These are phyloP conservation scores for Lignosus rhinocerotis DNA, from an alignment of 1,284 basidiomycete species.

Conservation along the genomic window DNA sequence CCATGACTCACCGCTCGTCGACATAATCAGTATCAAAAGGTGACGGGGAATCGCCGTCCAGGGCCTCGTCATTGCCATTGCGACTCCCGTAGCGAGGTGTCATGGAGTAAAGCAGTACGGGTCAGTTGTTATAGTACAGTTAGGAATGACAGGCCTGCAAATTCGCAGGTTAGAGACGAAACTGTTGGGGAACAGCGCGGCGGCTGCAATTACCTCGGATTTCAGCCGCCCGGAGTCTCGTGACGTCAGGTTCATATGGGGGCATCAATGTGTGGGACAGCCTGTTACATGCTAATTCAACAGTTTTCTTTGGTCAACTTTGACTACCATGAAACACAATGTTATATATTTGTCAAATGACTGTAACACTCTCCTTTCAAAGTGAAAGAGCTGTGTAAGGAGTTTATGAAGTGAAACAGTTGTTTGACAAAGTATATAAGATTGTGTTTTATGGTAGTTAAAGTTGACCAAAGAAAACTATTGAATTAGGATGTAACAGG, in stretches of 20 bases:
- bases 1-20: slow-evolving; percentile 61
- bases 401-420: no score
- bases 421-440: no score
- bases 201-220: neutral
- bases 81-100: slow-evolving; percentile 4
- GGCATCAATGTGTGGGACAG: no score
- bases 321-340: no score
- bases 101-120: slow-evolving; percentile 1
- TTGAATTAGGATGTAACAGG: no score
- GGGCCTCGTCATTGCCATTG: neutral
- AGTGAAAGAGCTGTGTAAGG: no score
- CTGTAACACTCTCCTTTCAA: no score
- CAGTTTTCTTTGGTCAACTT: no score
- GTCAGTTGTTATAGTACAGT: slow-evolving; percentile 2
- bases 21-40: slow-evolving; percentile 57
- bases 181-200: neutral
- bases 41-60: slow-evolving; percentile 4
- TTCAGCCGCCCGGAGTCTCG: slow-evolving; percentile 9
- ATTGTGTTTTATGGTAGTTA: no score
- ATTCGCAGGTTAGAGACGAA: slow-evolving; percentile 4
- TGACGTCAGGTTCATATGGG: slow-evolving; percentile 3
- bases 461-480: no score
- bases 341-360: no score
- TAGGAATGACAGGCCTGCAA: slow-evolving; percentile 9
- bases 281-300: no score